phyloP scores from a whole-genome alignment of 1,284 basidiomycete species.

The Microbotryum lychnidis-dioicae region DNA sequence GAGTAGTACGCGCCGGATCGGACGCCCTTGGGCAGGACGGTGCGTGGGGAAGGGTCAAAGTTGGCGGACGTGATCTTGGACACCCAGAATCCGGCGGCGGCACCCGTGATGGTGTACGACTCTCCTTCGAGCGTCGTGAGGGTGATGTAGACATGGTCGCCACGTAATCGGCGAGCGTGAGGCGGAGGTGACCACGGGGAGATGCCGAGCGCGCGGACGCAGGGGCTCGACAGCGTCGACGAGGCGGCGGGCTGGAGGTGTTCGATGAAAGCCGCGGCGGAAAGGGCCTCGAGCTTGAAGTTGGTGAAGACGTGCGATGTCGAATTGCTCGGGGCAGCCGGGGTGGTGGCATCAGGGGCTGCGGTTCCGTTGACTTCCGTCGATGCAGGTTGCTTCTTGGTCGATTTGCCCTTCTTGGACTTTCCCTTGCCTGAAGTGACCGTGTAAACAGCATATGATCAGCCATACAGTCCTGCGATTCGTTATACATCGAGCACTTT shows the following conservation, averaged over 20 bases:
- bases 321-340: neutral
- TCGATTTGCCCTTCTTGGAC: constrained; percentile 20
- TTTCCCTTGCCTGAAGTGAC: constrained; percentile 20
- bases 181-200: constrained; percentile 54
- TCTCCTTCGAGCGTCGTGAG: constrained; percentile 51
- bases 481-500: neutral
- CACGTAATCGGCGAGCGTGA: constrained; percentile 46
- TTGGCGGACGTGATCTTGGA: constrained; percentile 43
- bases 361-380: neutral
- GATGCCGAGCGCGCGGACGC: constrained; percentile 46
- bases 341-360: neutral
- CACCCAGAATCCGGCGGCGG: constrained; percentile 50
- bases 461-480: neutral
- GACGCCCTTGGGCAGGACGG: constrained; percentile 33
- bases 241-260: constrained; percentile 13
- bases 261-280: constrained; percentile 5
- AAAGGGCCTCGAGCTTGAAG: constrained; percentile 13
- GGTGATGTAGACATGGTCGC: constrained; percentile 51
- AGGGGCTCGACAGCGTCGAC: constrained; percentile 14
- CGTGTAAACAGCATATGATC: neutral
- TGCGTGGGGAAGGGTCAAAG: constrained; percentile 44
- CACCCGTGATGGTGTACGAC: constrained; percentile 47
- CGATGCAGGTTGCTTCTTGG: constrained; percentile 7
- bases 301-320: constrained; percentile 19
- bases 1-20: constrained; percentile 42